Base-by-base conservation (phyloP, 2,329 filamentous ascomycete species). In the Cladosporium sp. region DNA sequence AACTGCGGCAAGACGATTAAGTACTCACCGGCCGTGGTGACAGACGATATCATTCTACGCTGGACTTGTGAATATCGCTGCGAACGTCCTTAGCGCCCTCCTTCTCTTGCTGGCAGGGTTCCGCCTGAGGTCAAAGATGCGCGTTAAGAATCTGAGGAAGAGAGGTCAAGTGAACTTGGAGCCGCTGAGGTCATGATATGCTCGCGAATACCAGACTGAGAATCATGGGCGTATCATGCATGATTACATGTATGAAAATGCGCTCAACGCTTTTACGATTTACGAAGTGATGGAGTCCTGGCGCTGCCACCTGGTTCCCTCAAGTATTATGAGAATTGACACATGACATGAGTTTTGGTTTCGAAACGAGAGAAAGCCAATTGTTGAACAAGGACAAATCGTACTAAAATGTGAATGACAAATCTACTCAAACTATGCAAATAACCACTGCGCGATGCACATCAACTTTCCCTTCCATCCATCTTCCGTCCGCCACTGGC, bases 41-140 rank as follows among this genome's bases (percentile, higher is more conserved):
- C 37, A 74, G 71, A 66, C 66, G 51, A 61, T 63, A 37, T 69
- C 69, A 6, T 75, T 68, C 65, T 72, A 71, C 60, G 59, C 68
- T 13, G 73, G 73, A 4, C 45, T 75, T 10, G 68, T 63, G 32
- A 72, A 75, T 58, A 67, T 68, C 7, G 70, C 48, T 6, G 58
- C 64, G 4, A 64, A 67, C 2, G n/a, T 70, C 1, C 50, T 75
- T 57, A 68, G 66, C 9, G 60, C 70, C 2, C 44, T 68, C 3
- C 68, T 70, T 4, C 68, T 70, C 40, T 56, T 70, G 7, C 54
- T 73, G 52, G 68, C 70, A 3, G 50, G 69, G 3, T 51, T 59
- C 58, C 64, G 73, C 28, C 58, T 51, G 57, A 58, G 57, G 42
- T 66, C 64, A 34, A 74, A 74, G 68, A 72, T 66, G 64, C 62